Base-by-base conservation (phyloP, 441 rosid genomes). In the Populus hybrid region DNA sequence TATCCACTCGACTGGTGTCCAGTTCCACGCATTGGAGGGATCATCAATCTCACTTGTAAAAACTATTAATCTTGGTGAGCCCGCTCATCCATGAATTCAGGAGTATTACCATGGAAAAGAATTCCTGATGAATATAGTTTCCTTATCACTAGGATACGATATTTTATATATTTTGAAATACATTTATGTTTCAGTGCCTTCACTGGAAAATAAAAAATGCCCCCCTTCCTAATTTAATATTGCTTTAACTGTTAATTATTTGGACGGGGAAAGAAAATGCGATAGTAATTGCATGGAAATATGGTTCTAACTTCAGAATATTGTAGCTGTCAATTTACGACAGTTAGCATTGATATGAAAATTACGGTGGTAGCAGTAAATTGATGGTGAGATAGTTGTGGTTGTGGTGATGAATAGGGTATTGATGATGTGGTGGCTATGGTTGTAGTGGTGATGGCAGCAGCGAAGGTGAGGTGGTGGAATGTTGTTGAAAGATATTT, bases 121-220 rank as follows among this genome's bases (percentile, higher is more conserved):
- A 8, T 61, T 20, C 16, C 29, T 75, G 7, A 77, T n/a, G 71
- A 42, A n/a, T 77, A 31, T 64, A 45, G 56, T n/a, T 29, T 36
- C 23, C 33, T 1, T 65, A 16, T 28, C 21, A 42, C 64, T 11
- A 6, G 61, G 45, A 11, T 7, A 28, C 14, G 40, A 31, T 59
- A 28, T 2, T 59, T 61, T 28, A 6, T 42, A 6, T 42, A 42
- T 40, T 26, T 63, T 66, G 71, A n/a, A n/a, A 68, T 50, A 12
- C 53, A 45, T 6, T 16, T 2, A n/a, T 31, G 64, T 10, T 68
- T 21, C 29, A 24, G 14, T 29, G 6, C 64, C 9, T 56, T 23
- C 2, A 10, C 24, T 33, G 12, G 64, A 29, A 1, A 29, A 68
- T 56, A 9, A 9, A 26, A 67, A 74, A 6, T 56, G 23, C 26